phyloP scores from a whole-genome alignment of 768 basidiomycete species.

The Basidioascus undulatus region DNA sequence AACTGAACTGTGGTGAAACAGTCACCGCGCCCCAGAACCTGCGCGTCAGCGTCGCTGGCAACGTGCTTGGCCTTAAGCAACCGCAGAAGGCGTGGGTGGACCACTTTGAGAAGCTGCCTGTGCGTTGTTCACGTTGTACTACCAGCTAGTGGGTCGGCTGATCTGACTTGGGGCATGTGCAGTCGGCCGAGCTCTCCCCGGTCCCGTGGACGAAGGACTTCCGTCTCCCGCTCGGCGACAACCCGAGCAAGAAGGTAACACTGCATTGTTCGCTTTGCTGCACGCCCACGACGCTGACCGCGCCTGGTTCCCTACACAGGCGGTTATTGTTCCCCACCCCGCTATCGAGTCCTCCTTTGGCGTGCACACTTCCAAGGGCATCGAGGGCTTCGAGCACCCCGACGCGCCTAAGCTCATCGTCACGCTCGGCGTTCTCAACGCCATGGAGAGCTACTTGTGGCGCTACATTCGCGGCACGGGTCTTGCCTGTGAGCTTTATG shows the following conservation, averaged over 20 bases:
- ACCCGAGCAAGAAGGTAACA: conserved; percentile 53
- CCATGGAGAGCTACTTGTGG: conserved; percentile 87
- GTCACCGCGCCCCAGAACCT: conserved; percentile 62
- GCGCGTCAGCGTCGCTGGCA: conserved; percentile 75
- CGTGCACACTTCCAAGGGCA: conserved; percentile 48
- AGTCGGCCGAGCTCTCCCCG: conserved; percentile 29
- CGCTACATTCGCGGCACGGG: conserved; percentile 59
- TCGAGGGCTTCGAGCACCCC: conserved; percentile 53
- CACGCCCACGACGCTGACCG: neutral
- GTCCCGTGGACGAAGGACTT: conserved; percentile 42
- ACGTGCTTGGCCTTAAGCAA: conserved; percentile 39
- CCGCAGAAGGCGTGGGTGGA: conserved; percentile 53
- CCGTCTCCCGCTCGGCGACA: conserved; percentile 46
- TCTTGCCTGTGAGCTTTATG: conserved; percentile 84
- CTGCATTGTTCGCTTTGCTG: conserved; percentile 3
- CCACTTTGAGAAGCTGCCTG: conserved; percentile 42
- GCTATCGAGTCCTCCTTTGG: conserved; percentile 86
- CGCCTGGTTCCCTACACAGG: conserved; percentile 23
- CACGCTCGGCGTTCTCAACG: conserved; percentile 69
- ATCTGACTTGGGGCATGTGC: conserved; percentile 18
- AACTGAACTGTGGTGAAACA: conserved; percentile 15
- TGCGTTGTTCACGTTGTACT: conserved; percentile 15
- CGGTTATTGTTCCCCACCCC: conserved; percentile 63
- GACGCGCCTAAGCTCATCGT: conserved; percentile 67
- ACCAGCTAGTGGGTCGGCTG: neutral